Evolutionary conservation across 2,329 filamentous ascomycete species (phyloP).

Genomic region (Colletotrichum nymphaeae): DNA sequence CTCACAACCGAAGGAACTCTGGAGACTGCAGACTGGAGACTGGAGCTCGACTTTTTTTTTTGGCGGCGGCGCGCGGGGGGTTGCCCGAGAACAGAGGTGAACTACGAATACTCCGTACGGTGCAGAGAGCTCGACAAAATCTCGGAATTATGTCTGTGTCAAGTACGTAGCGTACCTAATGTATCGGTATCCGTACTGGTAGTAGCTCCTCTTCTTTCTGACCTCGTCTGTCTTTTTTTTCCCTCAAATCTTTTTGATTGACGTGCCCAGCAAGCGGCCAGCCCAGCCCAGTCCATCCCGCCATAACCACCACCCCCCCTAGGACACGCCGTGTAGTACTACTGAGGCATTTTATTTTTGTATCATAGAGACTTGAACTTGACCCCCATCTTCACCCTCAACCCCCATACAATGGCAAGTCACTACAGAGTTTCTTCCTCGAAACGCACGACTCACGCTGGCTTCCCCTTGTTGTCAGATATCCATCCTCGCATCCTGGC

Average conservation of each 20-base stretch:
- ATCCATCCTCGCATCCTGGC: slow-evolving; percentile 33
- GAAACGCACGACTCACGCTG: slow-evolving; percentile 36
- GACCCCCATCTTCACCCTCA: slow-evolving; percentile 21
- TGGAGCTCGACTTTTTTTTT: neutral
- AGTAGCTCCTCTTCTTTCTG: slow-evolving; percentile 11
- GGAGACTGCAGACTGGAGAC: neutral
- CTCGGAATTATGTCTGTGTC: slow-evolving; percentile 32
- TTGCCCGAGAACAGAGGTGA: slow-evolving; percentile 23
- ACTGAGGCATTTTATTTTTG: slow-evolving; percentile 35
- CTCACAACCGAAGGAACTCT: slow-evolving; percentile 1
- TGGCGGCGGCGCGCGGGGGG: slow-evolving; percentile 20
- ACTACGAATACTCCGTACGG: too few relatives aligned
- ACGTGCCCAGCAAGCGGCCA: neutral
- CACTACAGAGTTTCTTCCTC: slow-evolving; percentile 33
- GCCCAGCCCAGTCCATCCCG: neutral
- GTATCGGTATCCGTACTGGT: too few relatives aligned
- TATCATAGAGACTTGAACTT: slow-evolving; percentile 17
- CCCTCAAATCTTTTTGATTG: neutral
- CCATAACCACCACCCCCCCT: neutral
- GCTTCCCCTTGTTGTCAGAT: slow-evolving; percentile 36
- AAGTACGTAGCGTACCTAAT: neutral
- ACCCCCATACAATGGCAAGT: slow-evolving; percentile 26
- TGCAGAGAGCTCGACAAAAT: slow-evolving; percentile 23
- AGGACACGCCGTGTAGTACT: slow-evolving; percentile 20
- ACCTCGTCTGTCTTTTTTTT: neutral